Evolutionary conservation across 2,329 filamentous ascomycete species (phyloP).

Genomic region (Trichoderma simmonsii): DNA sequence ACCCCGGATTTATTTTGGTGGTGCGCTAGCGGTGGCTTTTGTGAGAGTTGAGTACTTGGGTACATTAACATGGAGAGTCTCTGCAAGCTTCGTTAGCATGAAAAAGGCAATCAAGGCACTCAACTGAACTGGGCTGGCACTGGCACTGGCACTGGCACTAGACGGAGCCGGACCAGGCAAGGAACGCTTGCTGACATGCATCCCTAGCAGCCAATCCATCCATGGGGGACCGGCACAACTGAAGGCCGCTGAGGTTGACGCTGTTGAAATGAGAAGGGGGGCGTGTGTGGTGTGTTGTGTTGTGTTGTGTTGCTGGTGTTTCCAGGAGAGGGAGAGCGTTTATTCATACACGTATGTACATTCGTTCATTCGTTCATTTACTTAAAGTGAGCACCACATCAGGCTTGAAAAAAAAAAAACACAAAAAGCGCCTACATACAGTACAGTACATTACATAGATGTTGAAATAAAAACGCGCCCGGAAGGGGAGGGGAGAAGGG

Average conservation of each 20-base stretch:
- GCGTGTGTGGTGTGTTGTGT: background rate
- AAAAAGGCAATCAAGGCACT: background rate
- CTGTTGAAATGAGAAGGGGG: background rate
- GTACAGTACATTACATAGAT: background rate
- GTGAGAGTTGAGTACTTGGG: too few species aligned
- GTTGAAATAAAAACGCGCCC: background rate
- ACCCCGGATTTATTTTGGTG: conserved; percentile 16
- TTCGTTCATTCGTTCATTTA: background rate
- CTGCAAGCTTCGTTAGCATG: background rate
- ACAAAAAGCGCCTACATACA: too few species aligned
- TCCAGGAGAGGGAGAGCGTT: background rate
- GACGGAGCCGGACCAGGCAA: conserved; percentile 15
- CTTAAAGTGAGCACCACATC: background rate
- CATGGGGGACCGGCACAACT: conserved; percentile 14
- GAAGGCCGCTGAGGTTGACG: background rate
- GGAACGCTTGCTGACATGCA: conserved; percentile 21
- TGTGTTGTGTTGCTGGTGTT: background rate
- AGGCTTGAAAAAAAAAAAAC: too few species aligned
- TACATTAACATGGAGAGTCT: too few species aligned
- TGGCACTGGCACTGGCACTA: background rate
- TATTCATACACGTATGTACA: background rate
- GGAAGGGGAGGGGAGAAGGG: background rate
- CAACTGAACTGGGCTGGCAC: too few species aligned
- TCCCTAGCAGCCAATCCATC: conserved; percentile 20
- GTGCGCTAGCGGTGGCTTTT: background rate